Conservation (phyloP, 2,329 filamentous ascomycete genomes). For the Fusarium chaquense region DNA sequence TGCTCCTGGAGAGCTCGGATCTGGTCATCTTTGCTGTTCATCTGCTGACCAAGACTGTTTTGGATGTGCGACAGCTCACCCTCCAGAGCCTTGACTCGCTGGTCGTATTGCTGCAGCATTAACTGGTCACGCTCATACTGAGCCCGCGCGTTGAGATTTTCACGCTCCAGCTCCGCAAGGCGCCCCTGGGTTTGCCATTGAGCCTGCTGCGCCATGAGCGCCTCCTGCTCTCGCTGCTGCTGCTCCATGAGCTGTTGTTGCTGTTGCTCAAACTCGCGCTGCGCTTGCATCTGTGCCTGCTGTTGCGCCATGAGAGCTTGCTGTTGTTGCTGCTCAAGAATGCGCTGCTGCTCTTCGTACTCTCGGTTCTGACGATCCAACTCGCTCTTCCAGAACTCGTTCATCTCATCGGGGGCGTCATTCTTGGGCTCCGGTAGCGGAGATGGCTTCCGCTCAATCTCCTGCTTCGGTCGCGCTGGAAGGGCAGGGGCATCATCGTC, state of each 20-base stretch:
- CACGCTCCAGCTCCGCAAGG: conserved; percentile 93
- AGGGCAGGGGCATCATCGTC: conserved; percentile 87
- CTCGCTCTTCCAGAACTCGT: conserved; percentile 97
- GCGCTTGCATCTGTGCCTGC: conserved; percentile 83
- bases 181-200: conserved; percentile 95
- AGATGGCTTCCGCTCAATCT: conserved; percentile 74
- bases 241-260: conserved; percentile 89
- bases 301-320: conserved; percentile 85
- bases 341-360: conserved; percentile 92
- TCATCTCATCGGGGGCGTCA: conserved; percentile 92
- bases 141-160: conserved; percentile 92
- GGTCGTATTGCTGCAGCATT: conserved; percentile 96
- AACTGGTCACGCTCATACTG: conserved; percentile 98
- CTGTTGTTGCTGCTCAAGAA: conserved; percentile 88
- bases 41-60: conserved; percentile 85
- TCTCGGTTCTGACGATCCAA: conserved; percentile 91
- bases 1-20: conserved; percentile 94
- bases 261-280: conserved; percentile 96
- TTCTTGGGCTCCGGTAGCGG: conserved; percentile 75
- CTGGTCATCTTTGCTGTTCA: conserved; percentile 91
- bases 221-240: conserved; percentile 90
- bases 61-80: conserved; percentile 86
- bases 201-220: conserved; percentile 87
- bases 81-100: conserved; percentile 92
- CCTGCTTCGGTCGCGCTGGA: conserved; percentile 83